Evolutionary conservation across 2,329 filamentous ascomycete genomes (phyloP).

Genomic region (Leptographium galeiforme): DNA sequence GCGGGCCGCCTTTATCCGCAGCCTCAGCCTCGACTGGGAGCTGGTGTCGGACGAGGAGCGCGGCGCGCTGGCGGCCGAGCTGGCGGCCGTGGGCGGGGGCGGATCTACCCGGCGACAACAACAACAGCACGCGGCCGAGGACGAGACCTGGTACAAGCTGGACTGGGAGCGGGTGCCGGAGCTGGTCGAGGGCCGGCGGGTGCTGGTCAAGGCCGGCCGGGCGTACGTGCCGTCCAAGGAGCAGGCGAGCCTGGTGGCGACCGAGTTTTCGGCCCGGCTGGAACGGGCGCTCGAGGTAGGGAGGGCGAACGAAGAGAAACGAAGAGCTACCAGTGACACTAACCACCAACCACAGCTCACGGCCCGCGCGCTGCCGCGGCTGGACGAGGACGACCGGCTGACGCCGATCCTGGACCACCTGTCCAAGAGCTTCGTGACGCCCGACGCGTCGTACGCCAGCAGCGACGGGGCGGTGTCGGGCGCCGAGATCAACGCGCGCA

Average conservation of each 20-base stretch:
- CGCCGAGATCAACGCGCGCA: slow-evolving; percentile 61
- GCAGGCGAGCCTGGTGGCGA: slow-evolving; percentile 77
- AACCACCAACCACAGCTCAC: slow-evolving; percentile 46
- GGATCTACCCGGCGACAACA: too few species aligned
- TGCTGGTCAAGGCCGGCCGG: slow-evolving; percentile 67
- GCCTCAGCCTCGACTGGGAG: slow-evolving; percentile 74
- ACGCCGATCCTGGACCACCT: slow-evolving; percentile 57
- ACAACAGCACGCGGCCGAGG: slow-evolving; percentile 39
- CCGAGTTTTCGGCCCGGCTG: slow-evolving; percentile 68
- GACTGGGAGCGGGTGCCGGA: slow-evolving; percentile 92
- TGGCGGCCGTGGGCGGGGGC: slow-evolving; percentile 40
- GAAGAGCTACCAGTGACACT: too few species aligned
- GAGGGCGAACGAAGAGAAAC: too few species aligned
- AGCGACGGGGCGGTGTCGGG: slow-evolving; percentile 49
- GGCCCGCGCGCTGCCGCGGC: slow-evolving; percentile 74
- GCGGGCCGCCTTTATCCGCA: slow-evolving; percentile 60
- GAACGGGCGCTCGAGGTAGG: slow-evolving; percentile 79
- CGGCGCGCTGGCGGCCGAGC: slow-evolving; percentile 43
- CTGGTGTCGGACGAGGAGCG: slow-evolving; percentile 68
- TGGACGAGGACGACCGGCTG: slow-evolving; percentile 93
- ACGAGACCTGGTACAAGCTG: slow-evolving; percentile 89
- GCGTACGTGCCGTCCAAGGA: slow-evolving; percentile 84
- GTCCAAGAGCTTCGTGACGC: slow-evolving; percentile 91
- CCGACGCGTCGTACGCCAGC: slow-evolving; percentile 67
- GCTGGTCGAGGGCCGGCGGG: slow-evolving; percentile 64